phyloP scores from a whole-genome alignment of 495 filamentous ascomycete species.

The Aspergillus heteromorphus region DNA sequence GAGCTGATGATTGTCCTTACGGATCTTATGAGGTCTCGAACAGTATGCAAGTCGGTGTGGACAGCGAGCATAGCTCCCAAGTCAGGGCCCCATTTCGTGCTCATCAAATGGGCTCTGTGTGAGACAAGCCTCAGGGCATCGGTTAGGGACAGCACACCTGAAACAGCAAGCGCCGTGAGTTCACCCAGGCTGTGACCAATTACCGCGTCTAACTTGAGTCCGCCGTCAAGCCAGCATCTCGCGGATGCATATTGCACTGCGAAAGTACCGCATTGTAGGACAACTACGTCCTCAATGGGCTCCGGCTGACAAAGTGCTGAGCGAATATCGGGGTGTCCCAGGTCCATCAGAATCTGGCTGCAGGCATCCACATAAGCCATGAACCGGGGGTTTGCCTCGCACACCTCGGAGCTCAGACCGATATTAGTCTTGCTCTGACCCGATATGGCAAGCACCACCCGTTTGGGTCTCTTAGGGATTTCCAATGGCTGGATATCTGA shows the following conservation, averaged over 20 bases:
- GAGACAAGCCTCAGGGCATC: conserved; percentile 52
- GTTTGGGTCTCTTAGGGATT: neutral
- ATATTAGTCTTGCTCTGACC: neutral
- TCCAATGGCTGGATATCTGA: conserved; percentile 44
- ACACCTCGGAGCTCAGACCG: neutral
- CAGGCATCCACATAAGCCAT: neutral
- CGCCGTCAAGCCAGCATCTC: conserved; percentile 66
- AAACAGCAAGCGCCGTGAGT: conserved; percentile 74
- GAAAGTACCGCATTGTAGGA: neutral
- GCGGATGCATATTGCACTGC: conserved; percentile 57
- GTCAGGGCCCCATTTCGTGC: neutral
- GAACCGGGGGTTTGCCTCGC: neutral
- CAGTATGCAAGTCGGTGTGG: neutral
- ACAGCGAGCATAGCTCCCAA: neutral
- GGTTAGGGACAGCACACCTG: conserved; percentile 68
- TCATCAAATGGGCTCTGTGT: neutral
- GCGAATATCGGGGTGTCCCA: neutral
- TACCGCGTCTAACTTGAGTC: conserved; percentile 63
- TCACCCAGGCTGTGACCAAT: conserved; percentile 82
- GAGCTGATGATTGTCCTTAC: neutral
- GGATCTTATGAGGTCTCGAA: neutral
- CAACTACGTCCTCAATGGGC: neutral
- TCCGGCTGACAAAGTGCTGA: neutral
- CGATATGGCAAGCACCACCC: neutral
- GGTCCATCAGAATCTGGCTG: neutral